Evolutionary conservation across 129 eudicot species (phyloP), one percentile per base, ranked within the genome.

Genomic region (Mikania micrantha): DNA sequence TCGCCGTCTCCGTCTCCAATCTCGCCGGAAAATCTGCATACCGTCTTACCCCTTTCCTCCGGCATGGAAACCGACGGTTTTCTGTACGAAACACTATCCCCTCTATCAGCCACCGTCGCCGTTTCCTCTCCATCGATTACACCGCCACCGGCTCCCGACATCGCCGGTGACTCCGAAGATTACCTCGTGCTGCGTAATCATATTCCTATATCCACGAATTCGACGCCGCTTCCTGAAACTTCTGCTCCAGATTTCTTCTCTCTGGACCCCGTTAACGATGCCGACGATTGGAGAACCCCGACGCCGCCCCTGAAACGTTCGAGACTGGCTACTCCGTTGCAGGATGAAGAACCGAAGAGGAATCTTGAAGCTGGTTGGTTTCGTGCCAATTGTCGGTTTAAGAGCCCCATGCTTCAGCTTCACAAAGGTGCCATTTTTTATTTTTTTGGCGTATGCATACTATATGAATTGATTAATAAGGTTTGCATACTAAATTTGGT

Each of bases 401-500:
- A 78, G 44, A 92, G 98, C 81, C 96, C 96, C 19, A 92, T 88
- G 98, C 91, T 92, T 74, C 90, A 87, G 85, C 96, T 92, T 50
- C 98, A 92, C 66, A 82, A 88, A 85, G 98, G 98, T 91, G 5
- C 4, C 1, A 20, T 36, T 22, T 54, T 10, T 1, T 22, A 47
- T 17, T 20, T 68, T 58, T 1, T n/a, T n/a, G 17, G 49, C 73
- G 31, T 8, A 0, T 22, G 9, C 41, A 27, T 39, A 45, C 8
- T 15, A 9, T 11, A 5, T 35, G 21, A n/a, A n/a, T 11, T 29
- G 36, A 42, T 47, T 49, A 20, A 38, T 10, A 41, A 49, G 60
- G 40, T 34, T 63, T 19, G 8, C 22, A 10, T 22, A 16, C 32
- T 3, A 0, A n/a, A 44, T 71, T 17, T 41, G 16, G 3, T 29